Evolutionary conservation across 192 early-diverging fungal species (phyloP), one percentile per base, ranked within the genome.

Genomic region (Coemansia nantahalensis): DNA sequence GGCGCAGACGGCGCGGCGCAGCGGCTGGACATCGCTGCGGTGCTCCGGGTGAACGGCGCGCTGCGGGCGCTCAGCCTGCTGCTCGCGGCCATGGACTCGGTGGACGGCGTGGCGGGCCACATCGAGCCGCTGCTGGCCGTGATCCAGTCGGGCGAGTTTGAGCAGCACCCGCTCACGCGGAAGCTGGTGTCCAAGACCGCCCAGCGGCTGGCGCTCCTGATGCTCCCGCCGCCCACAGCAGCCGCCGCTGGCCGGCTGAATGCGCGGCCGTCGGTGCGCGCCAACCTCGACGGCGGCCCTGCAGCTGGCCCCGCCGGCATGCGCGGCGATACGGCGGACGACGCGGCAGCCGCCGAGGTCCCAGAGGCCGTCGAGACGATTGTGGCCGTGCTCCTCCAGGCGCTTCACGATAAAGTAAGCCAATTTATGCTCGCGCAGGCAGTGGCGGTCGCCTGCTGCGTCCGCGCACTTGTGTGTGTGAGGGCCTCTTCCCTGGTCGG

Each of bases 111-210:
- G 11, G 37, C 16, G 7, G 39, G 24, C 7, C 58, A 69, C 33
- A 46, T 62, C 15, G 54, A 45, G 15, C 30, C 23, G n/a, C 33
- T 77, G 30, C 45, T 56, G 32, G 51, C 45, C 8, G 70, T 81
- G 15, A 58, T 81, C 5, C 59, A 62, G 8, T 80, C 57, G 23
- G 65, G 61, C 30, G 65, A 48, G 14, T 68, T 86, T 52, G 82
- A 83, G 42, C 75, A 78, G 45, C 90, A 95, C 56, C 59, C 86
- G 17, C 39, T 92, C 16, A 77, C 92, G 21, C 82, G 89, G 16
- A 96, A 98, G 58, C 62, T 91, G 16, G 51, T 88, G 15, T 77
- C 84, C 16, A 98, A 98, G 65, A 71, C 95, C 1, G 74, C 84
- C 6, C 91, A 95, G 62, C 81, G 94, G 19, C 70, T 93, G 14